Evolutionary conservation across 352 stramenopile species (phyloP).

Genomic region (Pythium guiyangense): DNA sequence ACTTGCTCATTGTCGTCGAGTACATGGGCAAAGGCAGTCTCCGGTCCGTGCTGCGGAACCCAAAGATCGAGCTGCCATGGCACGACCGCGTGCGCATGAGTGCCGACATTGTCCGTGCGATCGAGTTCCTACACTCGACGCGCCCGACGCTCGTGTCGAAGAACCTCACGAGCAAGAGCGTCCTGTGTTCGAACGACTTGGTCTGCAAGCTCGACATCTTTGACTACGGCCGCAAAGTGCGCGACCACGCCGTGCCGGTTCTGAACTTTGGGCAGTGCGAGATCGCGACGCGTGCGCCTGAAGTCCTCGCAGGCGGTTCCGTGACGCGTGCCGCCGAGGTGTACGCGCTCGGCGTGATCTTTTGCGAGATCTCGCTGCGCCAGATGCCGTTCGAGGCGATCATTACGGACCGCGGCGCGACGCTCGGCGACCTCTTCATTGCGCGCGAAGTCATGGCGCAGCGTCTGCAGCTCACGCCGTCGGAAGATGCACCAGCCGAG

Average conservation of each 20-base stretch:
- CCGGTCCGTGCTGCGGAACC: constrained; percentile 40
- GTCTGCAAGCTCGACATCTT: constrained; percentile 78
- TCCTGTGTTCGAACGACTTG: constrained; percentile 48
- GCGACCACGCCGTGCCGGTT: constrained; percentile 36
- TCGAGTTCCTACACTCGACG: constrained; percentile 48
- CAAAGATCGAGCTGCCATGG: constrained; percentile 51
- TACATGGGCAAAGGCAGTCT: constrained; percentile 73
- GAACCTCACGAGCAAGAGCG: constrained; percentile 53
- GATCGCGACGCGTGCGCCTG: constrained; percentile 47
- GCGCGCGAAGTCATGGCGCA: constrained; percentile 41
- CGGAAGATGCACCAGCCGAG: constrained; percentile 35
- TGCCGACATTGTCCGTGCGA: constrained; percentile 37
- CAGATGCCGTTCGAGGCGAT: constrained; percentile 41
- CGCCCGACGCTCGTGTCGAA: constrained; percentile 29
- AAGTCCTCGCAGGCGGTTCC: constrained; percentile 45
- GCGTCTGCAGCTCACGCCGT: constrained; percentile 32
- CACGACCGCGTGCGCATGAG: constrained; percentile 42
- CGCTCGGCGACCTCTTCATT: constrained; percentile 62
- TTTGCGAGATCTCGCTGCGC: constrained; percentile 63
- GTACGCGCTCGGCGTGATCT: constrained; percentile 66
- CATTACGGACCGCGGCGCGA: constrained; percentile 35
- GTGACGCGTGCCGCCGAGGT: constrained; percentile 52
- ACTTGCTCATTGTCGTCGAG: constrained; percentile 69
- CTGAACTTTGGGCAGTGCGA: constrained; percentile 49
- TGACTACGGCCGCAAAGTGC: constrained; percentile 48